These are phyloP conservation scores for Paracoccidioides brasiliensis DNA, from an alignment of 2,329 filamentous ascomycete genomes.

Conservation along the genomic window DNA sequence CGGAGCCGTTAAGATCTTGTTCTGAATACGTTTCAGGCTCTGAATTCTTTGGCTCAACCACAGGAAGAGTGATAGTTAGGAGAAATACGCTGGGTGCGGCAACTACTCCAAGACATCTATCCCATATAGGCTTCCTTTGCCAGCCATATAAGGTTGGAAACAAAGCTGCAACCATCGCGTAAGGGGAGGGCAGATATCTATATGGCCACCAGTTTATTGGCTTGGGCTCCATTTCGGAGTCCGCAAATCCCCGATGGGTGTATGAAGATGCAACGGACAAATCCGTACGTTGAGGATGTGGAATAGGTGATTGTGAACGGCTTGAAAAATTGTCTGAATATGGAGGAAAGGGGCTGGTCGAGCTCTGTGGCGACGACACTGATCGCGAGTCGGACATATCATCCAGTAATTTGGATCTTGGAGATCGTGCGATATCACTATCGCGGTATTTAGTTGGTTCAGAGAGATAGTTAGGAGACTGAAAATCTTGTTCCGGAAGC, in stretches of 20 bases:
- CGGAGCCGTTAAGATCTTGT: conserved; percentile 17
- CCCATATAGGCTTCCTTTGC: conserved; percentile 70
- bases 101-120: conserved; percentile 65
- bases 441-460: conserved; percentile 8
- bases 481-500: conserved; percentile 28
- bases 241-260: conserved; percentile 30
- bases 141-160: conserved; percentile 82
- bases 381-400: not conserved
- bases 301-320: conserved; percentile 40
- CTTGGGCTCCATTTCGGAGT: conserved; percentile 22
- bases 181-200: conserved; percentile 55
- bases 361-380: conserved; percentile 17
- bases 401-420: conserved; percentile 11
- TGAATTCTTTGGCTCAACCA: conserved; percentile 58
- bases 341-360: conserved; percentile 53
- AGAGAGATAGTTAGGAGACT: conserved; percentile 26
- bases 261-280: conserved; percentile 37
- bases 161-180: conserved; percentile 57
- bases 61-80: conserved; percentile 77
- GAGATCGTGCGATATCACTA: conserved; percentile 19
- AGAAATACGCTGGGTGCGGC: conserved; percentile 86
- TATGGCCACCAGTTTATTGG: conserved; percentile 71
- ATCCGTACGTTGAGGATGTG: conserved; percentile 42
- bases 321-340: conserved; percentile 45
- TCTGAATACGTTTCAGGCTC: conserved; percentile 33